A percentile compares a stretch with the other conserved stretches of the same genome.
Conservation (phyloP, 805 yeast genomes). For the Candida piceae region DNA sequence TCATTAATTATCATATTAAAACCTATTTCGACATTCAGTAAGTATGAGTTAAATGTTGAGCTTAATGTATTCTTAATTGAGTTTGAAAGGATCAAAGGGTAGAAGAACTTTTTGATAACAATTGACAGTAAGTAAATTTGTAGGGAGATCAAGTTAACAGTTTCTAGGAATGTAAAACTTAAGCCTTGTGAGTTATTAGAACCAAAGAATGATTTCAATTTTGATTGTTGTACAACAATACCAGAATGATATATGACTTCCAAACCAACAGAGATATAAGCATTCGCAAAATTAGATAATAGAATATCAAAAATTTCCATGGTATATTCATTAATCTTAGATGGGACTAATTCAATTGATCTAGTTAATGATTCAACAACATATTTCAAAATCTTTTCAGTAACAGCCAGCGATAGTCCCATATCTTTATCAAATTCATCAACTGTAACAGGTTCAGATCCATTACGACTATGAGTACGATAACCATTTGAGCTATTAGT, state of each 20-base stretch:
- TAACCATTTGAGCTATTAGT: background rate
- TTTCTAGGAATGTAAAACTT: conserved; percentile 17
- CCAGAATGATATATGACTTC: conserved; percentile 54
- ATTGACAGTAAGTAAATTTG: conserved; percentile 59
- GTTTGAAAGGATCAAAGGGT: conserved; percentile 54
- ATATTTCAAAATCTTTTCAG: conserved; percentile 62
- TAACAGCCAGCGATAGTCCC: conserved; percentile 37
- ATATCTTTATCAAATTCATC: conserved; percentile 6
- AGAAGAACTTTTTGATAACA: conserved; percentile 65
- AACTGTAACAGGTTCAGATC: conserved; percentile 1
- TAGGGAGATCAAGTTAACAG: conserved; percentile 20
- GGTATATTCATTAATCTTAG: conserved; percentile 55
- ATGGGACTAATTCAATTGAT: conserved; percentile 66
- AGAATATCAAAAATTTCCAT: conserved; percentile 63
- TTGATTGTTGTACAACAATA: conserved; percentile 23
- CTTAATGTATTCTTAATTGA: conserved; percentile 14
- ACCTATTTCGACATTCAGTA: conserved; percentile 46
- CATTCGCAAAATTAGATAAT: conserved; percentile 63
- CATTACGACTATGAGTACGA: conserved; percentile 1
- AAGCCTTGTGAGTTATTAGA: conserved; percentile 16
- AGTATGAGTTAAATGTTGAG: conserved; percentile 21
- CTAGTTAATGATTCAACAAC: conserved; percentile 76
- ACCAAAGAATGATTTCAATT: conserved; percentile 23
- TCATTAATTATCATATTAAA: conserved; percentile 61
- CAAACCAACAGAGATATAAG: conserved; percentile 69